Evolutionary conservation across 345 rosid genomes (phyloP).

Genomic region (Eucalyptus rudis): DNA sequence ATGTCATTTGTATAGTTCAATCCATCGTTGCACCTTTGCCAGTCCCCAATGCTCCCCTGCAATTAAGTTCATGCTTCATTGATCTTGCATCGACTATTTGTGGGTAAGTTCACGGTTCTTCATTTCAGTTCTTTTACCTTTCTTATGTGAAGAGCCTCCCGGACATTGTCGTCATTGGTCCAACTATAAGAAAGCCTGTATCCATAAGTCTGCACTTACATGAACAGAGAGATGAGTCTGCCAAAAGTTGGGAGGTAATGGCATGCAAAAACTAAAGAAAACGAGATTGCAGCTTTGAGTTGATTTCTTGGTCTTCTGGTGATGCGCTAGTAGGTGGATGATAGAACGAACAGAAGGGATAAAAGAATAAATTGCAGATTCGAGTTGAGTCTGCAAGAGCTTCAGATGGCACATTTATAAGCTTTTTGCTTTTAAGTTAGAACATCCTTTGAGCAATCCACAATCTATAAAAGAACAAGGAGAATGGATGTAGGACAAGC

Average conservation of each 20-base stretch:
- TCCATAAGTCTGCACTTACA: conserved; percentile 4
- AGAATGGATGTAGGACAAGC: not conserved
- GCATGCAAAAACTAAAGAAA: not conserved
- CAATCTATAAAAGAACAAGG: not conserved
- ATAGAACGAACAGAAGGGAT: not conserved
- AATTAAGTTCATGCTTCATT: not conserved
- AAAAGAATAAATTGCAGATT: not conserved
- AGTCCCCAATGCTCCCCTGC: conserved; percentile 17
- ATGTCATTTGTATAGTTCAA: conserved; percentile 7
- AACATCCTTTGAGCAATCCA: not conserved
- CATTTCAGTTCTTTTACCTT: conserved; percentile 9
- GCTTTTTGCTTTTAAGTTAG: not conserved
- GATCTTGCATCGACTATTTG: not conserved
- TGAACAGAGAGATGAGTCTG: not conserved
- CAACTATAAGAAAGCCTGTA: conserved; percentile 19
- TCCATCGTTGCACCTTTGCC: conserved; percentile 28
- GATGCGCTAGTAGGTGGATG: not conserved
- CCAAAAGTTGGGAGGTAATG: not conserved
- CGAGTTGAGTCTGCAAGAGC: not conserved
- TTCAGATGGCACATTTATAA: not conserved
- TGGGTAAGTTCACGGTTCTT: not conserved
- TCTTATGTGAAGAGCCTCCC: conserved; percentile 18
- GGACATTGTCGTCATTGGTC: conserved; percentile 22
- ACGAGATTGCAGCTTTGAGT: not conserved
- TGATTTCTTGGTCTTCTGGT: not conserved